Conservation (phyloP, 371 early-diverging fungal species). For the Mortierella sp. region DNA sequence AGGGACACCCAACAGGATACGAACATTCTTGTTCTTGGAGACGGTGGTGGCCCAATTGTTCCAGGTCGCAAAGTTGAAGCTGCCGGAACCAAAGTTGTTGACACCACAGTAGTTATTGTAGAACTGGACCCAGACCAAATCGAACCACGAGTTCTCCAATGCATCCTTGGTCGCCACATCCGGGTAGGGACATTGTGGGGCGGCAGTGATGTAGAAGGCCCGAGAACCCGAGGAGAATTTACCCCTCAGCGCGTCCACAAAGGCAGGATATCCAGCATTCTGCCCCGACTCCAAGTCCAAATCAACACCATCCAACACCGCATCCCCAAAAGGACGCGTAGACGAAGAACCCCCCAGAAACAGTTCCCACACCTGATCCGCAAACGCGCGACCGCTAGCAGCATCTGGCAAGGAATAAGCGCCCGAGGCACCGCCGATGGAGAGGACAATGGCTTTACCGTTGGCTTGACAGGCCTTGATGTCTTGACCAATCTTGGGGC, state of each 20-base stretch:
- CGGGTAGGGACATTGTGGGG: slow-evolving; percentile 68
- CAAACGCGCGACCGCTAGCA: slow-evolving; percentile 64
- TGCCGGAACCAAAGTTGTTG: slow-evolving; percentile 58
- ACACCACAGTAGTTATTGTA: slow-evolving; percentile 78
- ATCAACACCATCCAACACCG: slow-evolving; percentile 77
- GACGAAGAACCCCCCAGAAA: slow-evolving; percentile 68
- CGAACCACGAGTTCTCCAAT: slow-evolving; percentile 70
- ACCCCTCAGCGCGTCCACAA: slow-evolving; percentile 61
- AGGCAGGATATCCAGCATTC: slow-evolving; percentile 66
- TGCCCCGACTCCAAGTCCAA: slow-evolving; percentile 77
- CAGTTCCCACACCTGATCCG: slow-evolving; percentile 71
- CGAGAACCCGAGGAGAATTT: slow-evolving; percentile 15
- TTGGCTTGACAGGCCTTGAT: slow-evolving; percentile 71
- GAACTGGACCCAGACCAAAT: slow-evolving; percentile 82
- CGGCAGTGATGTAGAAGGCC: slow-evolving; percentile 62
- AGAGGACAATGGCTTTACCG: slow-evolving; percentile 66
- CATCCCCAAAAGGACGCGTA: slow-evolving; percentile 75
- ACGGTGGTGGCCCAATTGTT: slow-evolving; percentile 68
- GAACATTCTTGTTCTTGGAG: slow-evolving; percentile 71
- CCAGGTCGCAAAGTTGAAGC: slow-evolving; percentile 76
- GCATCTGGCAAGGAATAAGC: slow-evolving; percentile 67
- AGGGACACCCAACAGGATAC: slow-evolving; percentile 73
- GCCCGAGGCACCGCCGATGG: slow-evolving; percentile 74
- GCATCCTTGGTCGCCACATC: slow-evolving; percentile 70
- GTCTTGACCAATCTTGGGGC: slow-evolving; percentile 66